phyloP scores from a whole-genome alignment of 495 filamentous ascomycete genomes.

The Daldinia vernicosa region DNA sequence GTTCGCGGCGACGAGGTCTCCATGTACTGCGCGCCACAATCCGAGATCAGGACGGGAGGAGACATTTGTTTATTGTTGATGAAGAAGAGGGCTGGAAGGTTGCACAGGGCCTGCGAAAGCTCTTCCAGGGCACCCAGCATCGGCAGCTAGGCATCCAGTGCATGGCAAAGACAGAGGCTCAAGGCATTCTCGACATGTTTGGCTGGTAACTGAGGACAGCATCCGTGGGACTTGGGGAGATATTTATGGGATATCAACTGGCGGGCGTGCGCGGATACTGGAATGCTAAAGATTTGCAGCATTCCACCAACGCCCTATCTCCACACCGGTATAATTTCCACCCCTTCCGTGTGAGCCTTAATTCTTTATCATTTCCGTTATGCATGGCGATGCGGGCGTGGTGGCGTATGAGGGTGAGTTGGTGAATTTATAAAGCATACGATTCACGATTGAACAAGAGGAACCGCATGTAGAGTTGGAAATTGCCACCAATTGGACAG shows the following conservation, averaged over 20 bases:
- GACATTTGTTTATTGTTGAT: slow-evolving; percentile 82
- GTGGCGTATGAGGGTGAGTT: slow-evolving; percentile 13
- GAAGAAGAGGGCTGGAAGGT: slow-evolving; percentile 96
- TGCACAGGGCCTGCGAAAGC: slow-evolving; percentile 75
- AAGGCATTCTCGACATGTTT: slow-evolving; percentile 65
- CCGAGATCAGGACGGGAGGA: slow-evolving; percentile 82
- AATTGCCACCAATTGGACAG: slow-evolving; percentile 9
- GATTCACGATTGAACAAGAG: neutral
- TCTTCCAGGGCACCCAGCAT: slow-evolving; percentile 76
- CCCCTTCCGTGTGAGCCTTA: slow-evolving; percentile 1
- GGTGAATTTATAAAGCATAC: slow-evolving; percentile 18
- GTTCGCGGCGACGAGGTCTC: slow-evolving; percentile 64
- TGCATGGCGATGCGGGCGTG: slow-evolving; percentile 38
- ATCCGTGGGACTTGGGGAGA: neutral
- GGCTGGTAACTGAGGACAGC: slow-evolving; percentile 56
- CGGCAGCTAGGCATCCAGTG: slow-evolving; percentile 71
- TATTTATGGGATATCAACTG: slow-evolving; percentile 28
- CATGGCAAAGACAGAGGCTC: slow-evolving; percentile 68
- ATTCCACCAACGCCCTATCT: slow-evolving; percentile 22
- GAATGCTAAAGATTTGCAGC: slow-evolving; percentile 22
- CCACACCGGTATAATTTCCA: slow-evolving; percentile 1
- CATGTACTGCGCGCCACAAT: slow-evolving; percentile 86
- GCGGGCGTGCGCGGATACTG: slow-evolving; percentile 7
- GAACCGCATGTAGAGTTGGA: slow-evolving; percentile 16
- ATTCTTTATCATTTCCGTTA: slow-evolving; percentile 25